These are phyloP conservation scores for Coemansia sp. DNA, from an alignment of 192 early-diverging fungal genomes.

Conservation along the genomic window DNA sequence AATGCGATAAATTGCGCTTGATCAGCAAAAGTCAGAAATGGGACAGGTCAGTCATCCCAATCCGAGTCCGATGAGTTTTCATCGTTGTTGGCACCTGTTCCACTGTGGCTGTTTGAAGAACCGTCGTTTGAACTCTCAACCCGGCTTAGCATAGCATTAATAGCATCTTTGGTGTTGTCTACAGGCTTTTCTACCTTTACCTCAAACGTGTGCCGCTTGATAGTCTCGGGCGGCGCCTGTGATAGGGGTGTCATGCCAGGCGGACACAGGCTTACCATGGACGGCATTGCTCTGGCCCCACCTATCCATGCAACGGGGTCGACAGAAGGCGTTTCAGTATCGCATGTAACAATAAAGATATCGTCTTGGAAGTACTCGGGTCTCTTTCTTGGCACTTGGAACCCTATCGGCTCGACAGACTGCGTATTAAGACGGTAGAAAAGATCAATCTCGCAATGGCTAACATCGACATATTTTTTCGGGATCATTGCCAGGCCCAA, in stretches of 20 bases:
- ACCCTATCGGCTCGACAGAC: constrained; percentile 69
- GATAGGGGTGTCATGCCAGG: constrained; percentile 52
- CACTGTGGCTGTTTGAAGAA: not conserved
- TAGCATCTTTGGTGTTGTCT: constrained; percentile 37
- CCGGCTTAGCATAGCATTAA: constrained; percentile 31
- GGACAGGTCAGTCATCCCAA: not conserved
- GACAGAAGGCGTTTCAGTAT: constrained; percentile 53
- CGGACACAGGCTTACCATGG: constrained; percentile 40
- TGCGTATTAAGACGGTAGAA: constrained; percentile 66
- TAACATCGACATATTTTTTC: constrained; percentile 65
- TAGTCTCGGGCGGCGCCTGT: constrained; percentile 38
- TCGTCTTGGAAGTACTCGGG: constrained; percentile 93
- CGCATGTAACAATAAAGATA: constrained; percentile 67
- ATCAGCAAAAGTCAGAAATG: not conserved
- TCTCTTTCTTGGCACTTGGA: constrained; percentile 74
- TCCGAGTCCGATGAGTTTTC: not conserved
- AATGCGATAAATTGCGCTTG: too few relatives aligned
- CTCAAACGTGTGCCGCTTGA: constrained; percentile 9
- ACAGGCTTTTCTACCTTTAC: constrained; percentile 6
- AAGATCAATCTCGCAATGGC: constrained; percentile 65
- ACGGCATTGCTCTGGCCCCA: constrained; percentile 16
- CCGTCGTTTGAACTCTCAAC: constrained; percentile 16
- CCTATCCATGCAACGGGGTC: constrained; percentile 59
- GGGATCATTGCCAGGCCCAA: constrained; percentile 72
- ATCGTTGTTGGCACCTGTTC: constrained; percentile 22